Evolutionary conservation across 306 rosid genomes (phyloP), one percentile per base, ranked within the genome.

Genomic region (Dryas octopetala): DNA sequence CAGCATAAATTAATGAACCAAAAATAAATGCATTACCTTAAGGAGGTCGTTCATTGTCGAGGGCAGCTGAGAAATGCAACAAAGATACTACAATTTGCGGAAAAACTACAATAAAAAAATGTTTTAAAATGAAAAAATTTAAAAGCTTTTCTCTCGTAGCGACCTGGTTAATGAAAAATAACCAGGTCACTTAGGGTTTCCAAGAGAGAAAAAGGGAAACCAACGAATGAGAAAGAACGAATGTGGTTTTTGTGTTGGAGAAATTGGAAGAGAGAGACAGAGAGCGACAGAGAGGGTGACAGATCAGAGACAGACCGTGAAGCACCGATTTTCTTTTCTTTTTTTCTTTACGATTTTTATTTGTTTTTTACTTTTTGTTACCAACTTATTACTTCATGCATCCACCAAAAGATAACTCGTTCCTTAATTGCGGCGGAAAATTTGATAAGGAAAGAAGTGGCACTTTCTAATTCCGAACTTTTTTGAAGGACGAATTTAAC

Each of bases 31-130:
- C 6, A 69, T 82, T 88, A 93, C 96, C 93, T 89, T 60, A 41
- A 91, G 86, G 78, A 93, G 98, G 82, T 93, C 98, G 86, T 93
- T 93, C 98, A 93, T 93, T 68, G 85, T 89, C 59, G 80, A 78
- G 73, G 70, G 62, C 80, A 82, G 82, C 71, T 66, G 62, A 61
- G 69, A 66, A 74, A 49, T 57, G 77, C 78, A 69, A 66, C 60
- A 55, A 5, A 5, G 45, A 62, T 62, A 62, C n/a, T 11, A 66
- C 55, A 74, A 76, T 46, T 68, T 68, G 71, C 40, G 46, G 7
- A 78, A 38, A 3, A 49, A 28, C 9, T 32, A 23, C 23, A 16
- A 71, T 5, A 17, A n/a, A 46, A 46, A 19, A 66, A 16, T 4
- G 3, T 19, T 45, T 41, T 2, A 26, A 7, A 46, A 44, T 19